Percentiles rank a stretch among this genome's conserved stretches.
These are phyloP conservation scores for Brassica balearica DNA, from an alignment of 441 rosid genomes.

Conservation along the genomic window DNA sequence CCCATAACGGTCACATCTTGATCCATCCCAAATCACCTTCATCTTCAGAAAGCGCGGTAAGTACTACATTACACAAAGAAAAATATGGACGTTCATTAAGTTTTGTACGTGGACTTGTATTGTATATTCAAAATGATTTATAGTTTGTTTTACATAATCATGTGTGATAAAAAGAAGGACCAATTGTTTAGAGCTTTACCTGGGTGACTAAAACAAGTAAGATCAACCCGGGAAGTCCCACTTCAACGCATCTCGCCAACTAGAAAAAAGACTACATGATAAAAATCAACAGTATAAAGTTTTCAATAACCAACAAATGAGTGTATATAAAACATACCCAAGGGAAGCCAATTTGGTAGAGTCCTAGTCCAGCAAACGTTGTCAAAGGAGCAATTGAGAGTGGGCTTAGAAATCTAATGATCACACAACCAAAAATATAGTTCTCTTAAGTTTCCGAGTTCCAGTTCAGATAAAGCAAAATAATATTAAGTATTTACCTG, in stretches of 20 bases:
- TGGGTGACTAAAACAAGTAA: slow-evolving; percentile 66
- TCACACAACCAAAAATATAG: background rate
- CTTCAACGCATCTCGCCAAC: slow-evolving; percentile 73
- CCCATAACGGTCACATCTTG: slow-evolving; percentile 60
- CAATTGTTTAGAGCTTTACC: slow-evolving; percentile 42
- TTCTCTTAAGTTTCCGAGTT: background rate
- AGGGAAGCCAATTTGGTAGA: slow-evolving; percentile 78
- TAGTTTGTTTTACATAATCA: background rate
- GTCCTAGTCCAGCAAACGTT: slow-evolving; percentile 76
- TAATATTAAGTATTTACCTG: slow-evolving; percentile 47
- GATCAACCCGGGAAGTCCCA: slow-evolving; percentile 76
- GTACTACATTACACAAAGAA: slow-evolving; percentile 48
- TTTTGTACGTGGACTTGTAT: too few relatives aligned
- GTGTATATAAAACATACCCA: slow-evolving; percentile 47
- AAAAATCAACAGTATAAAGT: background rate
- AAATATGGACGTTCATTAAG: too few relatives aligned
- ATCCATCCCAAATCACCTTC: slow-evolving; percentile 42
- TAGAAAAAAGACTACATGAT: slow-evolving; percentile 27
- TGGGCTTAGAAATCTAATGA: slow-evolving; percentile 70
- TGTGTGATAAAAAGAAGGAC: background rate
- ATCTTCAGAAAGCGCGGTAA: slow-evolving; percentile 53
- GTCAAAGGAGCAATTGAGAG: slow-evolving; percentile 72
- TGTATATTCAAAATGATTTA: background rate
- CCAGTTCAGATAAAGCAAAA: background rate
- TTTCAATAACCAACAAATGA: background rate